Base-by-base conservation (phyloP, 2,329 filamentous ascomycete species). In the Colletotrichum eremochloae region DNA sequence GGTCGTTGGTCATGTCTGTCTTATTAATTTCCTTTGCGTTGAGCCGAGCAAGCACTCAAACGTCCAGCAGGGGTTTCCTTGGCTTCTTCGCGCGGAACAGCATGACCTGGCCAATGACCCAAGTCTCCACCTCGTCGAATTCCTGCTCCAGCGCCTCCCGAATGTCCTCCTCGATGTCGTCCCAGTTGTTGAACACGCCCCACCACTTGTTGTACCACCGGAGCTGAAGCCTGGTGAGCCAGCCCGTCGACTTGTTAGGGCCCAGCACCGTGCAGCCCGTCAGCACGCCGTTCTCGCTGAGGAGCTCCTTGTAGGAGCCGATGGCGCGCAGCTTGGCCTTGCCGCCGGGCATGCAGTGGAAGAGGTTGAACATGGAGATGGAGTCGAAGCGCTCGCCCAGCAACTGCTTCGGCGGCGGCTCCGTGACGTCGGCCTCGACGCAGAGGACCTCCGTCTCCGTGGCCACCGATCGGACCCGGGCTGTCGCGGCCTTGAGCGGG, bases 311-410 rank as follows among this genome's bases (percentile, higher is more conserved):
- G 60, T 82, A 77, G 6, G 77, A 75, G 8, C 55, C 66, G 29
- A 85, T 78, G 2, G 82, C 76, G 14, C 44, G 57, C 15, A 78
- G 67, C 73, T 84, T 83, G 6, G 71, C 69, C 5, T 68, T 58
- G 1, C 78, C 77, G 0, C 79, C 79, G 0, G 83, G 83, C 12
- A 85, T 72, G 74, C 84, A 85, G 74, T 85, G 84, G 20, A 85
- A 76, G 5, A 85, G 72, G 73, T 83, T 85, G 74, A 83, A 84
- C 76, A 84, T 78, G 18, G 81, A 82, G 63, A 87, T 82, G 1
- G 83, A 83, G 74, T 84, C 81, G 73, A 83, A 86, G 57, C 74
- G 75, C 2, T 71, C 75, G 50, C 74, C 74, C 38, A 72, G 67
- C 31, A 81, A 68, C 5, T 68, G 72, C 33, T 73, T 63, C 0